Base-by-base conservation (phyloP, 129 eudicot genomes). In the Helianthus annuus region DNA sequence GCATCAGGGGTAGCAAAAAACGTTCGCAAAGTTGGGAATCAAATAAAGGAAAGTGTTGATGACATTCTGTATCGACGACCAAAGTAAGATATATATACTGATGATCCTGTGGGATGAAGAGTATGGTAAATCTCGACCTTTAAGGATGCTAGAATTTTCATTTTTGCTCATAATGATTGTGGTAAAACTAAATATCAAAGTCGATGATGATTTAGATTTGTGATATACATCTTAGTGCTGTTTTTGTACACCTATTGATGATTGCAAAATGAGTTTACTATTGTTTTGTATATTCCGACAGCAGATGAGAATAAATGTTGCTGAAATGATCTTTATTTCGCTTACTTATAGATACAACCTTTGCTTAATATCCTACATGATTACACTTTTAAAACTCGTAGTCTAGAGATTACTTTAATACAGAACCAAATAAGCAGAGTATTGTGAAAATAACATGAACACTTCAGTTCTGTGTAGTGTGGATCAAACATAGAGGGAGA, bases 1-100 rank as follows among this genome's bases (percentile, higher is more conserved):
- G 99, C 99, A 17, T 79, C 86, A 61, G 97, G 99, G 40, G 97
- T 94, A 29, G 97, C 85, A 17, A 90, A 89, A 79, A 90, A 94
- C 51, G 65, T 79, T 32, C 84, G 86, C 12, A 88, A 57, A 82
- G 91, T 94, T 42, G 99, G 97, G 48, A 88, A 87, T 73, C 89
- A 78, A 48, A 70, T 94, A 48, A 94, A 94, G 81, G 93, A 85
- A 46, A 77, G 88, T 66, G 66, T 94, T 29, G 89, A 90, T 76
- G 97, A 88, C 70, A 80, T 92, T 48, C 72, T 94, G 66, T 88
- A 85, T 82, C 93, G 89, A 65, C 82, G 86, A 16, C 97, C 99
- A 64, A 94, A 94, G 83, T 94, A 83, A 87, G 56, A 34, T 45
- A n/a, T 29, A 64, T 63, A 19, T 57, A 54, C 46, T 39, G 32